Percentiles rank a stretch among this genome's conserved stretches.
These are phyloP conservation scores for Orbilia oligospora DNA, from an alignment of 2,329 filamentous ascomycete species.

Conservation along the genomic window DNA sequence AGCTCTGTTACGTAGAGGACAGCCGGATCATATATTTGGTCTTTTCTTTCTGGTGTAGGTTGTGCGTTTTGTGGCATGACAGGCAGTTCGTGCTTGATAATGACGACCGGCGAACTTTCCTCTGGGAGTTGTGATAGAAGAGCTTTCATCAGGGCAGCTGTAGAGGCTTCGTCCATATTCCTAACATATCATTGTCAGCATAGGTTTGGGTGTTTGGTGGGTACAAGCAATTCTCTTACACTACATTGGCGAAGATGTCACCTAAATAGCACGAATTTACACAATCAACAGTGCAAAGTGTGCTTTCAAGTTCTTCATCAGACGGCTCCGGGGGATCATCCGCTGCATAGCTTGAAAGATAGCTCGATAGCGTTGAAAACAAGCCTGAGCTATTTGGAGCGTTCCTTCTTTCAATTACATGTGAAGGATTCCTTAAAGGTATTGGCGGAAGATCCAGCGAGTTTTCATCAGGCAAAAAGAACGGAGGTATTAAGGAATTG, in stretches of 20 bases:
- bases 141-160: slow-evolving; percentile 74
- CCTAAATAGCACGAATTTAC: slow-evolving; percentile 89
- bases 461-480: slow-evolving; percentile 76
- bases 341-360: slow-evolving; percentile 98
- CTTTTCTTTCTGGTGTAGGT: slow-evolving; percentile 71
- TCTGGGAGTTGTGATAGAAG: slow-evolving; percentile 89
- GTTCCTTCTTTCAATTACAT: slow-evolving; percentile 89
- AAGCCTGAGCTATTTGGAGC: slow-evolving; percentile 85
- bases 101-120: slow-evolving; percentile 83
- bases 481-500: slow-evolving; percentile 90
- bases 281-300: slow-evolving; percentile 92
- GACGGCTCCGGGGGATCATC: slow-evolving; percentile 98
- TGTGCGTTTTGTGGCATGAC: slow-evolving; percentile 75
- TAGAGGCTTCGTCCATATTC: slow-evolving; percentile 56
- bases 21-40: slow-evolving; percentile 83
- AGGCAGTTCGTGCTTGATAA: slow-evolving; percentile 89
- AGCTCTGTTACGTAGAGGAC: slow-evolving; percentile 93
- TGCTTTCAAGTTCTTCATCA: slow-evolving; percentile 96
- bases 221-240: slow-evolving; percentile 72
- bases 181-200: slow-evolving; percentile 30
- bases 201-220: neutral
- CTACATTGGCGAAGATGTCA: slow-evolving; percentile 85
- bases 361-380: slow-evolving; percentile 94
- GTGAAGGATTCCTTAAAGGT: slow-evolving; percentile 89
- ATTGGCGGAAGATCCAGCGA: slow-evolving; percentile 82